A percentile compares a stretch with the other conserved stretches of the same genome.
Evolutionary conservation across 228 moss, liverwort and hornwort species (phyloP).

Genomic region (Sphagnum fallax): DNA sequence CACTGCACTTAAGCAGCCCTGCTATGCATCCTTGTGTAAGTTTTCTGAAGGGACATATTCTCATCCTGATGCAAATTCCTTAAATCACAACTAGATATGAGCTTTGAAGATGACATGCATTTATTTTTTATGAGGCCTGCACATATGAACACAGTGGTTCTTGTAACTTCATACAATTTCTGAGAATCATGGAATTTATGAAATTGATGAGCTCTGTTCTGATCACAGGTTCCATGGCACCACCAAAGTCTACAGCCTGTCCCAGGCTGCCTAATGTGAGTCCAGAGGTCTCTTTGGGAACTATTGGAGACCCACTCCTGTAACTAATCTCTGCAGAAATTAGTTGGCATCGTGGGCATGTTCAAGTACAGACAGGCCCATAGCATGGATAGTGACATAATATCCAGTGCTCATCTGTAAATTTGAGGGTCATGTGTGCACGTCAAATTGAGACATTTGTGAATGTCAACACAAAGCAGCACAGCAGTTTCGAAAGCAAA

Average conservation of each 20-base stretch:
- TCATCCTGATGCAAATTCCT: background rate
- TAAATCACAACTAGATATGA: background rate
- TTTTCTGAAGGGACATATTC: background rate
- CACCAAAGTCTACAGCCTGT: conserved; percentile 52
- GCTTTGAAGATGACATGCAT: background rate
- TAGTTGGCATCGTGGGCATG: no score
- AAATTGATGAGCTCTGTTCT: background rate
- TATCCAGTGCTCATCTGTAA: no score
- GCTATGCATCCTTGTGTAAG: conserved; percentile 76
- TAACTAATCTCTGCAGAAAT: no score
- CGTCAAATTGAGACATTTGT: no score
- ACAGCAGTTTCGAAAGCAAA: no score
- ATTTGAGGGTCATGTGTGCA: no score
- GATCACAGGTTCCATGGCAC: conserved; percentile 64
- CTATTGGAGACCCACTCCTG: no score
- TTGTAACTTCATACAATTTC: background rate
- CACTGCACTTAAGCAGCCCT: conserved; percentile 77
- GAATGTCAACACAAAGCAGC: no score
- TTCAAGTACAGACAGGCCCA: no score
- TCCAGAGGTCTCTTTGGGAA: background rate
- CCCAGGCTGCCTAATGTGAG: conserved; percentile 57
- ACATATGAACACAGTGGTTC: background rate
- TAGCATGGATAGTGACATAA: no score
- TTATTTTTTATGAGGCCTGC: background rate
- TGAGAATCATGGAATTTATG: background rate